phyloP scores from a whole-genome alignment of 768 basidiomycete species.

The Nevesoporus exiguus region DNA sequence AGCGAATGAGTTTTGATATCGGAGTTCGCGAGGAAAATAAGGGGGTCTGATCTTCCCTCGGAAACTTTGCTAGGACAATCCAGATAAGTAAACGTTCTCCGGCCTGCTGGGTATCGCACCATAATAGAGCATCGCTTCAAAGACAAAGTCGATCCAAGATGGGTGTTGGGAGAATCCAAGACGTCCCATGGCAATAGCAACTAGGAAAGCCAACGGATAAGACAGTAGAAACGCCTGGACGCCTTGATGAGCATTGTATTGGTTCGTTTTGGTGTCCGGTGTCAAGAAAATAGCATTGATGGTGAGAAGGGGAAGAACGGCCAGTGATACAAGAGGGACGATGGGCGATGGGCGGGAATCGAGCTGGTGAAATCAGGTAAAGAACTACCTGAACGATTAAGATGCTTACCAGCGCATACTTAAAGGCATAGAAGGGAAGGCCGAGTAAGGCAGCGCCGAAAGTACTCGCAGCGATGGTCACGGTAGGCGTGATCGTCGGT shows the following conservation, averaged over 20 bases:
- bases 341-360: conserved; percentile 48
- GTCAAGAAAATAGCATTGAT: conserved; percentile 59
- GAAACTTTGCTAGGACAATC: conserved; percentile 46
- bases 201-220: conserved; percentile 48
- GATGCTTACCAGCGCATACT: conserved; percentile 51
- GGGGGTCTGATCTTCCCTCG: conserved; percentile 42
- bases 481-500: conserved; percentile 54
- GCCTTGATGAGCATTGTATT: conserved; percentile 46
- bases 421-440: conserved; percentile 61
- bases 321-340: conserved; percentile 55
- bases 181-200: conserved; percentile 52
- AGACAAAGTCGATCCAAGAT: conserved; percentile 54
- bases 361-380: conserved; percentile 36
- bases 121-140: conserved; percentile 57
- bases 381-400: not conserved
- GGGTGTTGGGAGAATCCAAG: conserved; percentile 63
- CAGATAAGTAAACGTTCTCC: conserved; percentile 7
- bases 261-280: conserved; percentile 46
- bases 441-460: conserved; percentile 63
- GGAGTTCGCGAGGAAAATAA: conserved; percentile 47
- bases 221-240: conserved; percentile 58
- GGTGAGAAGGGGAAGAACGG: conserved; percentile 59
- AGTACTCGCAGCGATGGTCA: conserved; percentile 52
- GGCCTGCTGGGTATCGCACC: conserved; percentile 41
- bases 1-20: conserved; percentile 50